Conservation (phyloP, 2,329 filamentous ascomycete species). For the Fusarium coffeatum region DNA sequence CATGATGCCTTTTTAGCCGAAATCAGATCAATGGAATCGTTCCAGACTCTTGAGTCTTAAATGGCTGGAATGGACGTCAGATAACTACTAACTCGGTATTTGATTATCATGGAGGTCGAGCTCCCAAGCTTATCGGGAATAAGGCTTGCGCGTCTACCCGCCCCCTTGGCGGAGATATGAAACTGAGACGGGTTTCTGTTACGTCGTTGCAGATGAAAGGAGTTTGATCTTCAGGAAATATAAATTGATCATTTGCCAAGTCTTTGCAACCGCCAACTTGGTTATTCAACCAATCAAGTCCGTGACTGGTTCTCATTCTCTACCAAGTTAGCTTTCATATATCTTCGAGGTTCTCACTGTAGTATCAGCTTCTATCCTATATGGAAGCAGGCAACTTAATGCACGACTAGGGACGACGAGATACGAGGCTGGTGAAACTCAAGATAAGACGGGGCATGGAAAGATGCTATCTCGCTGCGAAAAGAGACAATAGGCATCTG, state of each 20-base stretch:
- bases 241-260: not conserved
- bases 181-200: conserved; percentile 14
- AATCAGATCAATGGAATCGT: conserved; percentile 15
- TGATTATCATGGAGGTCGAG: not conserved
- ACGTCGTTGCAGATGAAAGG: conserved; percentile 7
- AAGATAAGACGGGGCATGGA: not conserved
- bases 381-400: not conserved
- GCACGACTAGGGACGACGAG: too few relatives aligned
- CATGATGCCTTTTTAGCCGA: conserved; percentile 2
- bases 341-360: not conserved
- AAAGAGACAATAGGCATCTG: not conserved
- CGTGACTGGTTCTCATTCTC: not conserved
- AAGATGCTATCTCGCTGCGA: not conserved
- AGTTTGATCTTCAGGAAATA: not conserved
- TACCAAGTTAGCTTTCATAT: not conserved
- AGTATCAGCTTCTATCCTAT: not conserved
- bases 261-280: not conserved
- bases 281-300: not conserved
- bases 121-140: conserved; percentile 30
- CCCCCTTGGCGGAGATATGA: conserved; percentile 23
- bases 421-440: not conserved
- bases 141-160: conserved; percentile 30
- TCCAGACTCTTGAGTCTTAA: conserved; percentile 4
- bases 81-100: not conserved
- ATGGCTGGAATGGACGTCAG: conserved; percentile 4